Evolutionary conservation across 495 filamentous ascomycete species (phyloP), one percentile per base, ranked within the genome.

Genomic region (Bacidia rubella): DNA sequence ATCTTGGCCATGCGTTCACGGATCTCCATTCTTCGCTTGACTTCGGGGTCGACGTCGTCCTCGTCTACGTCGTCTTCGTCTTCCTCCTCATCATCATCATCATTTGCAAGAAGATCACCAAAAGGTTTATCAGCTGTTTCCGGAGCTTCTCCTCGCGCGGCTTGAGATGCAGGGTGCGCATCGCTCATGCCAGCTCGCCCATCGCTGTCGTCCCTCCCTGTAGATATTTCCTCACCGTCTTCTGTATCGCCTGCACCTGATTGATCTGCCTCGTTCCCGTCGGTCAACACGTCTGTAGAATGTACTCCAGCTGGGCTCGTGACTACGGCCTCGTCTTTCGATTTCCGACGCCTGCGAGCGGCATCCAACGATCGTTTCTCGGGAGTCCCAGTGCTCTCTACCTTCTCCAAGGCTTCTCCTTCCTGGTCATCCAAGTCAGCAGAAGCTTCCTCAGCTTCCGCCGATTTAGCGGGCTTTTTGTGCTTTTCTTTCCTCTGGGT

Each of bases 1-100:
- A 98, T 93, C 68, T 93, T 95, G 22, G 90, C 90, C 87, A 98
- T 97, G 55, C 92, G 80, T 48, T 89, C 88, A 40, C 93, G 80
- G 49, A 98, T 71, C 60, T 94, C 92, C 69, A 94, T 80, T 65
- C 83, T 83, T 54, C 90, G 83, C 54, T 78, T 83, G 32, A 87
- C 71, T 64, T 98, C 92, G 0, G 88, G 88, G 54, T 98, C 92
- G 44, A 93, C 69, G n/a, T 95, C 90, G 41, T 92, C 86, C 48
- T 92, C 87, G 41, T 87, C 83, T 25, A 85, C 85, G n/a, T 83
- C 83, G 19, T 83, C 82, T 11, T 78, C 79, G 24, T 76, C 75
- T 21, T 74, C 76, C 29, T 74, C 77, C 29, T 77, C 75, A n/a
- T 70, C 71, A n/a, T 71, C 72, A 51, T 71, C 71, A 35, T 75